Percentiles rank a stretch among this genome's conserved stretches.
These are phyloP conservation scores for Peniophora sp. DNA, from an alignment of 1,284 basidiomycete genomes.

Conservation along the genomic window DNA sequence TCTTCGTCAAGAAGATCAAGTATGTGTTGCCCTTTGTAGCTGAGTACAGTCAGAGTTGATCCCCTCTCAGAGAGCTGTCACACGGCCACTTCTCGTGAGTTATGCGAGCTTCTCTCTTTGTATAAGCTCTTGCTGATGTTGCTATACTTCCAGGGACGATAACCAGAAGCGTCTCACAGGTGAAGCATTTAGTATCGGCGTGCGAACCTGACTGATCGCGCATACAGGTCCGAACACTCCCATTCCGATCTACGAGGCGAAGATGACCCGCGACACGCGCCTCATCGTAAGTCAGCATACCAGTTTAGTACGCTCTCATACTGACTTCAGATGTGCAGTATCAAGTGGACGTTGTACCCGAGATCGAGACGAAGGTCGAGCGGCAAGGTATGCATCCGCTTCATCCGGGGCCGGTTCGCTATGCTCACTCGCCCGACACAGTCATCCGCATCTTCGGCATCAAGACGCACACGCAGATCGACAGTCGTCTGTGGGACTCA, in stretches of 20 bases:
- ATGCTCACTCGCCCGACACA: conserved; percentile 16
- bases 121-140: too few species aligned
- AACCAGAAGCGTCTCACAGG: conserved; percentile 60
- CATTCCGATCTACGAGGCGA: conserved; percentile 59
- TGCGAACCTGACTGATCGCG: conserved; percentile 1
- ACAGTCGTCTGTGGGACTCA: conserved; percentile 47
- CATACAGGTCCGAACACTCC: neutral
- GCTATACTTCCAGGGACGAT: conserved; percentile 32
- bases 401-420: too few species aligned
- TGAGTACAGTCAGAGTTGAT: neutral
- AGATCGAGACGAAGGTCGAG: conserved; percentile 43
- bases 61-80: conserved; percentile 44
- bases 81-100: conserved; percentile 50
- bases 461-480: conserved; percentile 52
- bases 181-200: conserved; percentile 28
- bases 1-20: conserved; percentile 55
- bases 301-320: neutral
- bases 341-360: conserved; percentile 51
- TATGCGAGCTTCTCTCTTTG: too few species aligned
- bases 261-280: conserved; percentile 53
- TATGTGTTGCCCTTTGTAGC: conserved; percentile 14
- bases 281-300: conserved; percentile 40
- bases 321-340: conserved; percentile 32
- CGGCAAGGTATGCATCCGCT: conserved; percentile 35
- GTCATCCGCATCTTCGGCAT: conserved; percentile 57